A percentile compares a stretch with the other conserved stretches of the same genome.
Evolutionary conservation across 129 eudicot genomes (phyloP).

Genomic region (Escallonia rubra): DNA sequence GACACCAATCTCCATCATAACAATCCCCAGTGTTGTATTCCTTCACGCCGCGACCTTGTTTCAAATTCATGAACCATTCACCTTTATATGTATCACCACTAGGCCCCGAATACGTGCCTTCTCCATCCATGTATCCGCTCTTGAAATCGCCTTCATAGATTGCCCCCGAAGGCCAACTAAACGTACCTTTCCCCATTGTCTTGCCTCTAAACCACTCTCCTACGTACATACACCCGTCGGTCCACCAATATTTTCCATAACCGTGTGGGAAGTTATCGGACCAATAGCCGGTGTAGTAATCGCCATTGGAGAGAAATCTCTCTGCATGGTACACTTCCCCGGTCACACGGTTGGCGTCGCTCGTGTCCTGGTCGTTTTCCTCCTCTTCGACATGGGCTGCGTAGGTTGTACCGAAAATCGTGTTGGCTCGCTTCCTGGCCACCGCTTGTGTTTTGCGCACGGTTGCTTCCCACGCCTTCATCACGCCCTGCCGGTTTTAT

Average conservation of each 20-base stretch:
- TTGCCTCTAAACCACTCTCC: slow-evolving; percentile 69
- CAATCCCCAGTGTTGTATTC: slow-evolving; percentile 48
- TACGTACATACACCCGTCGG: slow-evolving; percentile 62
- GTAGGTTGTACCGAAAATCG: slow-evolving; percentile 49
- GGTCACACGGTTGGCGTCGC: slow-evolving; percentile 6
- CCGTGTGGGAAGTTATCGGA: slow-evolving; percentile 60
- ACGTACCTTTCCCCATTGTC: slow-evolving; percentile 56
- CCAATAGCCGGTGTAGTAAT: slow-evolving; percentile 69
- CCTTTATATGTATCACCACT: slow-evolving; percentile 49
- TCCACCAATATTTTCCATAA: slow-evolving; percentile 63
- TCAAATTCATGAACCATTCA: slow-evolving; percentile 60
- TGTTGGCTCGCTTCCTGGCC: slow-evolving; percentile 68
- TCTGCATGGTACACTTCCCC: slow-evolving; percentile 50
- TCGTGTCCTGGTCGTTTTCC: slow-evolving; percentile 7
- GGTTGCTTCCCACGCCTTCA: slow-evolving; percentile 89
- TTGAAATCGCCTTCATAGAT: slow-evolving; percentile 61
- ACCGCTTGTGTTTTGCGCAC: slow-evolving; percentile 69
- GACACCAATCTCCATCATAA: slow-evolving; percentile 65
- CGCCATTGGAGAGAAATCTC: slow-evolving; percentile 56
- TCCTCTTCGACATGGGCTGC: slow-evolving; percentile 29
- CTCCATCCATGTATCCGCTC: slow-evolving; percentile 72
- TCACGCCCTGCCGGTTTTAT: slow-evolving; percentile 5
- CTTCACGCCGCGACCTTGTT: slow-evolving; percentile 50
- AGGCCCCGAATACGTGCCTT: slow-evolving; percentile 49
- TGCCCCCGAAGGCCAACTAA: slow-evolving; percentile 72